phyloP scores from a whole-genome alignment of 2,329 filamentous ascomycete species.

The Malbranchea cinnamomea region DNA sequence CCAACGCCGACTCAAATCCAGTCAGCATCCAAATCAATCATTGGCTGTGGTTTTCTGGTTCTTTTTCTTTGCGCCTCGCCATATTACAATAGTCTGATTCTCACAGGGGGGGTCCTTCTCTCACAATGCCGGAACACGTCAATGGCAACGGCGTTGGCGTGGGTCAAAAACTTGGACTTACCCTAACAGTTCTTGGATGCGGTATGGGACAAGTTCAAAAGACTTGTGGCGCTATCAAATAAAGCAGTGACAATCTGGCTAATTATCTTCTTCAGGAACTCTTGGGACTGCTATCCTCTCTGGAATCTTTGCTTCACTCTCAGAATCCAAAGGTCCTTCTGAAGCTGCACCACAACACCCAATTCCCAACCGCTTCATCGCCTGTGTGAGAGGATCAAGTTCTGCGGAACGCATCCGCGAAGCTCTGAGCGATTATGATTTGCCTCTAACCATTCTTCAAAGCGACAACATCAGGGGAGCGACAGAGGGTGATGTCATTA shows the following conservation, averaged over 20 bases:
- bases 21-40: not conserved
- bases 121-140: constrained; percentile 3
- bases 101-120: too few species aligned
- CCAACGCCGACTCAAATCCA: not conserved
- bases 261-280: constrained; percentile 41
- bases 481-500: constrained; percentile 53
- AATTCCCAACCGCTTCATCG: constrained; percentile 63
- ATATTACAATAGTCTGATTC: too few species aligned
- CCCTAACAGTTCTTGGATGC: constrained; percentile 67
- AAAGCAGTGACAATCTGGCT: constrained; percentile 1
- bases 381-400: constrained; percentile 58
- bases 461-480: constrained; percentile 58
- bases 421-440: constrained; percentile 48
- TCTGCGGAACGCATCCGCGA: constrained; percentile 54
- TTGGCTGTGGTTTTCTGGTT: too few species aligned
- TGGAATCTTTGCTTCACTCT: constrained; percentile 60
- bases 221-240: constrained; percentile 16
- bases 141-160: constrained; percentile 20
- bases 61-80: too few species aligned
- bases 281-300: constrained; percentile 76
- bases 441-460: constrained; percentile 49
- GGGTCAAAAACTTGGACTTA: constrained; percentile 30
- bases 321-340: constrained; percentile 27
- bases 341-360: constrained; percentile 33
- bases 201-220: constrained; percentile 52